phyloP scores from a whole-genome alignment of 2,329 filamentous ascomycete species.

The Exserohilum rostratum region DNA sequence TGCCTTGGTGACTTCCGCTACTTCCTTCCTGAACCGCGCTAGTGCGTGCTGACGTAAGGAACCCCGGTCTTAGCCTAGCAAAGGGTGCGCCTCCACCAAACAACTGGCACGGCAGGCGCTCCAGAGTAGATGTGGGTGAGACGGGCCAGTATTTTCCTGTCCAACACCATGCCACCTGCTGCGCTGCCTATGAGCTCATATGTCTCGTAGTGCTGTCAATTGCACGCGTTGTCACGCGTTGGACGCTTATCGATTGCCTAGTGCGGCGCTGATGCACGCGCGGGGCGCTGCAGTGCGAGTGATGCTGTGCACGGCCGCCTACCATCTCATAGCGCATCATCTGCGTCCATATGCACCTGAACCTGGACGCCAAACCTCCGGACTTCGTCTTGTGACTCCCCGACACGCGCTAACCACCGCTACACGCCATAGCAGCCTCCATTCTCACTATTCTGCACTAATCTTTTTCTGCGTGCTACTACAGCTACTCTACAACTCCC shows the following conservation, averaged over 20 bases:
- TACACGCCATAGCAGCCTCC: background rate
- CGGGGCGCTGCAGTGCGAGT: slow-evolving; percentile 16
- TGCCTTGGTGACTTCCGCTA: slow-evolving; percentile 25
- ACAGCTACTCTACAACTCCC: background rate
- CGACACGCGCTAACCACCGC: background rate
- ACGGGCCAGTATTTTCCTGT: background rate
- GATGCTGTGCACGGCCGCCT: slow-evolving; percentile 22
- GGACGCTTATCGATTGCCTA: slow-evolving; percentile 31
- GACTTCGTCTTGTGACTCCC: slow-evolving; percentile 13
- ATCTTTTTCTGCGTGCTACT: slow-evolving; percentile 8
- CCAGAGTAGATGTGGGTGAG: background rate
- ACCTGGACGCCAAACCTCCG: slow-evolving; percentile 22
- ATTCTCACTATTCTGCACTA: slow-evolving; percentile 9
- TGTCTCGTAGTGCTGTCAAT: background rate
- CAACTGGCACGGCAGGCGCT: background rate
- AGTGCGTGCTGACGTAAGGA: slow-evolving; percentile 31
- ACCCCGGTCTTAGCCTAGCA: slow-evolving; percentile 1
- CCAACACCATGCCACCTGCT: background rate
- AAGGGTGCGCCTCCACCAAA: background rate
- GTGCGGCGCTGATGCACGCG: slow-evolving; percentile 18
- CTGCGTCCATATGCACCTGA: slow-evolving; percentile 20
- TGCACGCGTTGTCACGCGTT: slow-evolving; percentile 21
- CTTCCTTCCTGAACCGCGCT: slow-evolving; percentile 28
- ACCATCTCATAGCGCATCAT: slow-evolving; percentile 36
- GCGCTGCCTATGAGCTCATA: background rate